These are phyloP conservation scores for Pseudozyma hubeiensis DNA, from an alignment of 1,284 basidiomycete genomes.

Conservation along the genomic window DNA sequence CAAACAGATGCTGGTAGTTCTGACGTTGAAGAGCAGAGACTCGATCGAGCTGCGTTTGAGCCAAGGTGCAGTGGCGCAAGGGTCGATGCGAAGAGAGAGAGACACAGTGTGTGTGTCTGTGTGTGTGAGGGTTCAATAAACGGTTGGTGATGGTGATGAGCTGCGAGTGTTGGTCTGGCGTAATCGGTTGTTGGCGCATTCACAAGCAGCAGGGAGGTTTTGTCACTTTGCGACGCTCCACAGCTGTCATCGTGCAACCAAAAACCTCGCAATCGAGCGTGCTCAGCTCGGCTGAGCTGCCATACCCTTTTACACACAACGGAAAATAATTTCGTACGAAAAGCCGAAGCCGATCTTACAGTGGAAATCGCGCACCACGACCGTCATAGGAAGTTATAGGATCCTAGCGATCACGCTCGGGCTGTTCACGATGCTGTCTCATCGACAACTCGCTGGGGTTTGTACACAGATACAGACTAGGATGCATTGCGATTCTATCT, in stretches of 20 bases:
- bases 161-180: conserved; percentile 16
- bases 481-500: background rate
- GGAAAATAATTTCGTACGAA: conserved; percentile 14
- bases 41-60: too few species aligned
- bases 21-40: too few species aligned
- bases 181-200: conserved; percentile 1
- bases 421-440: background rate
- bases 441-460: too few species aligned
- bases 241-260: background rate
- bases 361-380: background rate
- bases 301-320: background rate
- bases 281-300: conserved; percentile 29
- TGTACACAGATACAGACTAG: too few species aligned
- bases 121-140: too few species aligned
- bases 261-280: background rate
- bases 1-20: too few species aligned
- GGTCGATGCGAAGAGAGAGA: too few species aligned
- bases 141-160: too few species aligned
- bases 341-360: conserved; percentile 8
- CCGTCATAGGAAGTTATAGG: background rate
- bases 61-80: too few species aligned
- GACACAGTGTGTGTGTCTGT: too few species aligned
- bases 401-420: background rate
- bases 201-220: conserved; percentile 6
- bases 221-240: background rate